Evolutionary conservation across 495 filamentous ascomycete genomes (phyloP).

Genomic region (Penicillium angulare): DNA sequence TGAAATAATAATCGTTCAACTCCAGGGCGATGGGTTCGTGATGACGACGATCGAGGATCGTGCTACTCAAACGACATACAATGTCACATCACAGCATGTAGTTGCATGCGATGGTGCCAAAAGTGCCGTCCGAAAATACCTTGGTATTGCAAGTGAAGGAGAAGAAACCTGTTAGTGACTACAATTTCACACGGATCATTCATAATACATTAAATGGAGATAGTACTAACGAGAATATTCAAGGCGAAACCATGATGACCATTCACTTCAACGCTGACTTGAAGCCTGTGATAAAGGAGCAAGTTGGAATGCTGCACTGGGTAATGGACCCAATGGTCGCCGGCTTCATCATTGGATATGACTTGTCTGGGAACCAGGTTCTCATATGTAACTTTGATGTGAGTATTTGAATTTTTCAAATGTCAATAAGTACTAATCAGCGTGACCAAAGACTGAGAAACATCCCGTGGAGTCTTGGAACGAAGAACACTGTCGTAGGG

Average conservation of each 20-base stretch:
- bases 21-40: constrained; percentile 17
- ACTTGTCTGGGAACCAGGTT: constrained; percentile 38
- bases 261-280: constrained; percentile 44
- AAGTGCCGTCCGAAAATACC: constrained; percentile 30
- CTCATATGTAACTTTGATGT: constrained; percentile 41
- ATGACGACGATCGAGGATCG: constrained; percentile 22
- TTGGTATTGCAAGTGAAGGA: constrained; percentile 36
- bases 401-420: neutral
- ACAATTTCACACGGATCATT: neutral
- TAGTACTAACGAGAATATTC: neutral
- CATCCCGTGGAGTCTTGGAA: constrained; percentile 37
- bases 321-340: constrained; percentile 40
- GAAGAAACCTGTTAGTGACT: constrained; percentile 22
- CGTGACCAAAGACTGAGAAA: no score
- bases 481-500: constrained; percentile 29
- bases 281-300: constrained; percentile 28
- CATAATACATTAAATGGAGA: constrained; percentile 17
- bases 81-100: constrained; percentile 22
- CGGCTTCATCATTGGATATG: constrained; percentile 43
- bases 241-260: constrained; percentile 47
- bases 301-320: constrained; percentile 46
- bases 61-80: constrained; percentile 8
- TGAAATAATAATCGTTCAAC: neutral
- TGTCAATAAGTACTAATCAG: constrained; percentile 4
- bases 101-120: constrained; percentile 40